Conservation (phyloP, 345 rosid species). For the Gynandropsis gynandra region DNA sequence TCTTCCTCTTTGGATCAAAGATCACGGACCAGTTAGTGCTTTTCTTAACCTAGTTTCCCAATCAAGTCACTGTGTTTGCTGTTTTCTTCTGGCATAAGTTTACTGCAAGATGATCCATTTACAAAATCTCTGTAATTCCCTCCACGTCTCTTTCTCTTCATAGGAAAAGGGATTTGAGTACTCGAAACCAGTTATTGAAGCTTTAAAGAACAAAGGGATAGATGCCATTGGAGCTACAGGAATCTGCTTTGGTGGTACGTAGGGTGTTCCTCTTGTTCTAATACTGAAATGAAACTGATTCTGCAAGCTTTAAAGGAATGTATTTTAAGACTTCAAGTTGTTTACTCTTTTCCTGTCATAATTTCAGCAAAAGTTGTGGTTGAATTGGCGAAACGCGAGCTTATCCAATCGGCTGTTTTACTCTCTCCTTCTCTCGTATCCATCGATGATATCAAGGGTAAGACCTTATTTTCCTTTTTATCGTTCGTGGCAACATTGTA, state of each 20-base stretch:
- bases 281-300: no score
- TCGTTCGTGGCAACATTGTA: no score
- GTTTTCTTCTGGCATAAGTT: not conserved
- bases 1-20: slow-evolving; percentile 43
- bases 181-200: slow-evolving; percentile 56
- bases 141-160: slow-evolving; percentile 1
- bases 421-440: slow-evolving; percentile 63
- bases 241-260: slow-evolving; percentile 66
- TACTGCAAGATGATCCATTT: not conserved
- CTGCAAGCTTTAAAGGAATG: no score
- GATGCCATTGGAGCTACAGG: slow-evolving; percentile 58
- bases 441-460: slow-evolving; percentile 66
- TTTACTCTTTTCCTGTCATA: not conserved
- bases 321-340: slow-evolving; percentile 2
- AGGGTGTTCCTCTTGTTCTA: not conserved
- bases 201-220: slow-evolving; percentile 52
- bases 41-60: not conserved
- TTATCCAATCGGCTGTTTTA: slow-evolving; percentile 64
- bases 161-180: slow-evolving; percentile 79
- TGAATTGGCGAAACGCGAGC: slow-evolving; percentile 44
- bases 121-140: slow-evolving; percentile 1
- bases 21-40: slow-evolving; percentile 53
- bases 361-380: slow-evolving; percentile 69
- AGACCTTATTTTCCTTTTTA: slow-evolving; percentile 9
- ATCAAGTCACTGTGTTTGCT: not conserved